phyloP scores from a whole-genome alignment of 495 filamentous ascomycete species.

The Penicillium turbatum region DNA sequence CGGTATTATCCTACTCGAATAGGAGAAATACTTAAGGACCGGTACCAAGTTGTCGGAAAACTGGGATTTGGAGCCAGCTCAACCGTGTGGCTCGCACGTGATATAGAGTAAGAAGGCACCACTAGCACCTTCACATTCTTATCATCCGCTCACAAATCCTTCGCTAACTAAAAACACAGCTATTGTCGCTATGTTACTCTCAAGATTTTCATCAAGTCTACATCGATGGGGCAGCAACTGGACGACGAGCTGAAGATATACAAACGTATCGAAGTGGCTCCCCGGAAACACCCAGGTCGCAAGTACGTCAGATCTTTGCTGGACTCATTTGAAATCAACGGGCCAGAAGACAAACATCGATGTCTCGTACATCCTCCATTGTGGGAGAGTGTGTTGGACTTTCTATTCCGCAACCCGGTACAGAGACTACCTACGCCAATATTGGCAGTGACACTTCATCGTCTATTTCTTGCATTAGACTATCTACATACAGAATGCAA shows the following conservation, averaged over 20 bases:
- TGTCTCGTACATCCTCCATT: conserved; percentile 42
- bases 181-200: conserved; percentile 31
- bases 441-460: conserved; percentile 23
- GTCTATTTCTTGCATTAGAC: conserved; percentile 41
- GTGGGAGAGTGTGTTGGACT: conserved; percentile 38
- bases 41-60: conserved; percentile 37
- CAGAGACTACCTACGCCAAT: conserved; percentile 22
- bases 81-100: conserved; percentile 35
- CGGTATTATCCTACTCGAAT: conserved; percentile 34
- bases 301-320: conserved; percentile 21
- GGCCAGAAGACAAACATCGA: conserved; percentile 36
- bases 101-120: conserved; percentile 27
- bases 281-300: conserved; percentile 24
- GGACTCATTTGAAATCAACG: conserved; percentile 33
- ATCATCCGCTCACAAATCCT: background rate
- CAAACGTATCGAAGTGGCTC: conserved; percentile 18
- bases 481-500: conserved; percentile 46
- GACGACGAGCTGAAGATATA: conserved; percentile 32
- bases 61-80: conserved; percentile 36
- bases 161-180: conserved; percentile 5
- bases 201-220: conserved; percentile 30
- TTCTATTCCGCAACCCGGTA: conserved; percentile 30
- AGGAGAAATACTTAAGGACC: conserved; percentile 34
- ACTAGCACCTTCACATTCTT: background rate
- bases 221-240: conserved; percentile 18